Percentiles rank a stretch among this genome's conserved stretches.
These are phyloP conservation scores for Chrysopogon serrulatus DNA, from an alignment of 176 grass and related monocot genomes.

Conservation along the genomic window DNA sequence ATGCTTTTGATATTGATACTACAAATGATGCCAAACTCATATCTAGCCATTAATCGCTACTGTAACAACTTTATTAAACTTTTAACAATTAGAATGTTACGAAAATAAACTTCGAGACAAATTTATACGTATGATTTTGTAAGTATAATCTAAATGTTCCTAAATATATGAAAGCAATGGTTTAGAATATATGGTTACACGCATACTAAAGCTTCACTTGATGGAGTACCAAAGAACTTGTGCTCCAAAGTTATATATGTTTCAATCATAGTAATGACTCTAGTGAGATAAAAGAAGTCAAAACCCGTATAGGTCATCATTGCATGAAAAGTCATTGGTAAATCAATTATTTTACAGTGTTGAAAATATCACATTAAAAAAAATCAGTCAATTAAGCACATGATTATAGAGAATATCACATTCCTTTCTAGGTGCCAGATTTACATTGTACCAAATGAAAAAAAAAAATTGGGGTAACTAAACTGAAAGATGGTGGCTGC, in stretches of 20 bases:
- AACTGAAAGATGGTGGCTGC: slow-evolving; percentile 9
- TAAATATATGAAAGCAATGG: not conserved
- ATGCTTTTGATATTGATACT: not conserved
- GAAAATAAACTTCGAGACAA: not conserved
- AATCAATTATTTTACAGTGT: not conserved
- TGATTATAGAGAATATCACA: not conserved
- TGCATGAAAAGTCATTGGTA: not conserved
- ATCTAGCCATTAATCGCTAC: not conserved
- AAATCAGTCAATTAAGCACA: not conserved
- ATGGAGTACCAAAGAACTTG: not conserved
- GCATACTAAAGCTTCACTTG: not conserved
- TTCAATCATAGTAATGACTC: not conserved
- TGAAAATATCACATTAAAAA: not conserved
- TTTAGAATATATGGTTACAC: not conserved
- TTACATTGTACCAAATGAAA: not conserved
- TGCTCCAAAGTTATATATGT: not conserved
- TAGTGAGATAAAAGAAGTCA: not conserved
- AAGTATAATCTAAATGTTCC: not conserved
- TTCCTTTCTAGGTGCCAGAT: slow-evolving; percentile 3
- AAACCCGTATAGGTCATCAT: not conserved
- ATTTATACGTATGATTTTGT: not conserved
- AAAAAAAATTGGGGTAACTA: not conserved
- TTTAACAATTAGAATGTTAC: not conserved
- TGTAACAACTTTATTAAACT: not conserved
- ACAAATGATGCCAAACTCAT: not conserved